Percentiles rank a stretch among this genome's conserved stretches.
Conservation (phyloP, 2,329 filamentous ascomycete genomes). For the Thelonectria discophora region DNA sequence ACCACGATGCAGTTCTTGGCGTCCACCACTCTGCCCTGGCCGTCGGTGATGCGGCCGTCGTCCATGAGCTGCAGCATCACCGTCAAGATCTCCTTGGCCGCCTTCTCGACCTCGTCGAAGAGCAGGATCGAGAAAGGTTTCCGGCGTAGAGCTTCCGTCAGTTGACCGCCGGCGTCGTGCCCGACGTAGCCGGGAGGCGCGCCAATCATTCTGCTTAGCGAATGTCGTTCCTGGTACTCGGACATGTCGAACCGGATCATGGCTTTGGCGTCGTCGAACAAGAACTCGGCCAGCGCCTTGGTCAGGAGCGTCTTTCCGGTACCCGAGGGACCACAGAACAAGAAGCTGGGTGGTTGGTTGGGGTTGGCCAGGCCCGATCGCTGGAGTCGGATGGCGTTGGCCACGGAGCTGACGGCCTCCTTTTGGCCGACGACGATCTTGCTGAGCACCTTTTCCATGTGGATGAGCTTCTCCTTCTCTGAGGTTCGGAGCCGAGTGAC, state of each 20-base stretch:
- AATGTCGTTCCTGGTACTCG: conserved; percentile 97
- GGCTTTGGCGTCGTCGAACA: conserved; percentile 95
- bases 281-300: conserved; percentile 95
- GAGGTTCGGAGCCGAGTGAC: conserved; percentile 93
- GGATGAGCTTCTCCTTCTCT: conserved; percentile 97
- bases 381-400: conserved; percentile 94
- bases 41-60: conserved; percentile 97
- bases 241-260: conserved; percentile 99
- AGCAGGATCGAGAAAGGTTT: conserved; percentile 97
- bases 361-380: conserved; percentile 94
- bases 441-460: conserved; percentile 90
- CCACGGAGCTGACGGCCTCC: conserved; percentile 91
- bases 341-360: conserved; percentile 96
- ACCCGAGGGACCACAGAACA: conserved; percentile 98
- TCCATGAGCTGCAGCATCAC: conserved; percentile 99
- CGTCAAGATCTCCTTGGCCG: conserved; percentile 95
- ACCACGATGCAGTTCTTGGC: conserved; percentile 99
- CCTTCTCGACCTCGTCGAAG: conserved; percentile 98
- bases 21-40: conserved; percentile 93
- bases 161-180: conserved; percentile 93
- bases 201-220: conserved; percentile 96
- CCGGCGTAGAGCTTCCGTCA: conserved; percentile 92
- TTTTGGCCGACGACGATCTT: conserved; percentile 92
- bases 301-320: conserved; percentile 98
- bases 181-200: conserved; percentile 97